Percentiles rank a stretch among this genome's conserved stretches.
phyloP scores from a whole-genome alignment of 805 yeast genomes.

The Clavispora phyllophila region DNA sequence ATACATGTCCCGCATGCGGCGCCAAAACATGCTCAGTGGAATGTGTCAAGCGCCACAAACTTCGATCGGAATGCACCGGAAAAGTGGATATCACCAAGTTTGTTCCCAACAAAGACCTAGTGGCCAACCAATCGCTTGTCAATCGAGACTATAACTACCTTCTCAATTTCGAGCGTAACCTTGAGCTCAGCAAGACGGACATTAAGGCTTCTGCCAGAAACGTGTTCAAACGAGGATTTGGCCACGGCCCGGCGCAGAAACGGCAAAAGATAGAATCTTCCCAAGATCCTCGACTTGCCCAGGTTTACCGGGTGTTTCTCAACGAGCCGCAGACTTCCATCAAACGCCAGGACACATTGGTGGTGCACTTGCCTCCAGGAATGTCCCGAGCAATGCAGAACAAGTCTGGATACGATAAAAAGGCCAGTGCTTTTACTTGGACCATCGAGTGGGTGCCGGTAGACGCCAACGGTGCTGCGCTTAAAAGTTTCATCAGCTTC shows the following conservation, averaged over 20 bases:
- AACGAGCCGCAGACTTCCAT: constrained; percentile 25
- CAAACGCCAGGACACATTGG: constrained; percentile 60
- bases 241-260: constrained; percentile 8
- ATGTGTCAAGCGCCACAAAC: constrained; percentile 72
- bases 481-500: constrained; percentile 37
- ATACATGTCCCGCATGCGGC: constrained; percentile 78
- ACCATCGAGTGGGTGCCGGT: constrained; percentile 67
- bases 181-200: constrained; percentile 57
- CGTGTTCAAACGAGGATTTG: constrained; percentile 29
- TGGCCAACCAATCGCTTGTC: constrained; percentile 40
- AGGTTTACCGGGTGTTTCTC: constrained; percentile 21
- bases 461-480: constrained; percentile 20
- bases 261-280: constrained; percentile 6
- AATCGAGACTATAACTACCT: constrained; percentile 84
- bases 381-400: constrained; percentile 65
- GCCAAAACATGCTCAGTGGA: constrained; percentile 60
- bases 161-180: constrained; percentile 50
- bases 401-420: constrained; percentile 66
- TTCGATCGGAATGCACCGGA: constrained; percentile 61
- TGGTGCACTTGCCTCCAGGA: constrained; percentile 61
- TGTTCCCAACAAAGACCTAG: constrained; percentile 44
- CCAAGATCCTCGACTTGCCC: constrained; percentile 20
- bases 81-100: constrained; percentile 55
- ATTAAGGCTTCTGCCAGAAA: constrained; percentile 36
- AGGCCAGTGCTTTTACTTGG: constrained; percentile 63